A percentile compares a stretch with the other conserved stretches of the same genome.
phyloP scores from a whole-genome alignment of 495 filamentous ascomycete species.

The Aspergillus homomorphus region DNA sequence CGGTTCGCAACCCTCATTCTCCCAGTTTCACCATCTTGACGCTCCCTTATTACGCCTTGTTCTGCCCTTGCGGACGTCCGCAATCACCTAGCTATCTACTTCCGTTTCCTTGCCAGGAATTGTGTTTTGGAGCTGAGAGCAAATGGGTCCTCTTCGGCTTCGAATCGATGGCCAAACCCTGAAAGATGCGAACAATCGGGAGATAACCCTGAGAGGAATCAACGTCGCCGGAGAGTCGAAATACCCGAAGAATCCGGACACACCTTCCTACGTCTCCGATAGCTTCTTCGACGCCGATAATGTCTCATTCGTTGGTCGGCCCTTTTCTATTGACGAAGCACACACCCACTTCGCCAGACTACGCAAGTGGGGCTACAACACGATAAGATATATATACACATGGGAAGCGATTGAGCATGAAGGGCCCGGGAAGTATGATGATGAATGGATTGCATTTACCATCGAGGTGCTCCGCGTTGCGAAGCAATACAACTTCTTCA shows the following conservation, averaged over 20 bases:
- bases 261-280: constrained; percentile 73
- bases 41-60: background rate
- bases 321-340: constrained; percentile 79
- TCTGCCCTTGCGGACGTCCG: too few relatives aligned
- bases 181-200: constrained; percentile 63
- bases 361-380: constrained; percentile 88
- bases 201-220: constrained; percentile 67
- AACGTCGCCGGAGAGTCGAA: constrained; percentile 69
- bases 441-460: constrained; percentile 89
- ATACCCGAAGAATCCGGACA: constrained; percentile 69
- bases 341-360: constrained; percentile 84
- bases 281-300: constrained; percentile 90
- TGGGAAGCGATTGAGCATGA: constrained; percentile 98
- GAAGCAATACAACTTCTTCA: constrained; percentile 86
- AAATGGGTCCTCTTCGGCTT: constrained; percentile 51
- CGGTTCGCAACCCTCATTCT: background rate
- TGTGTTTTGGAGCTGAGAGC: background rate
- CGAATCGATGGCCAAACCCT: constrained; percentile 81
- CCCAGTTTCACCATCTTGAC: background rate
- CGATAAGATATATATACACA: constrained; percentile 92
- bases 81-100: background rate
- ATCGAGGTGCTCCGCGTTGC: constrained; percentile 79
- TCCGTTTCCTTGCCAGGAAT: too few relatives aligned
- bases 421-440: constrained; percentile 91
- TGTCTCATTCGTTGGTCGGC: constrained; percentile 83